Conservation (phyloP, 108 stramenopile genomes). For the Discostella pseudostelligera region DNA sequence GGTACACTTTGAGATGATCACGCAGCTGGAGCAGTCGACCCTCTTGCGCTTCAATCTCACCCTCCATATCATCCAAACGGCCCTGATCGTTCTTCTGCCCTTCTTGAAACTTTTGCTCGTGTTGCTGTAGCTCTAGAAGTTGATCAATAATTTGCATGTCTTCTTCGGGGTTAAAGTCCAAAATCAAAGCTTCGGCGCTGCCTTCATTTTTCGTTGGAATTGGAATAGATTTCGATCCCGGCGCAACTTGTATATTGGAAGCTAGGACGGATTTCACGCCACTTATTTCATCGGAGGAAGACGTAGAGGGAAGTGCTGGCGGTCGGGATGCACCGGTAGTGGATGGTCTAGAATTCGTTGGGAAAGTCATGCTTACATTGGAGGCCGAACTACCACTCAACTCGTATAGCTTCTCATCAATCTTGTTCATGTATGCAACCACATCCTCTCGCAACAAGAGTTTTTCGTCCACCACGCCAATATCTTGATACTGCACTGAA, state of each 20-base stretch:
- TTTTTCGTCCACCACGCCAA: slow-evolving; percentile 53
- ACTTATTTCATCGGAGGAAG: neutral
- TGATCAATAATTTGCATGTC: slow-evolving; percentile 85
- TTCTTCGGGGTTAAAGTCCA: slow-evolving; percentile 79
- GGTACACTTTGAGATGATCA: slow-evolving; percentile 78
- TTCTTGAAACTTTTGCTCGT: slow-evolving; percentile 67
- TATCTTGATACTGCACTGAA: slow-evolving; percentile 10
- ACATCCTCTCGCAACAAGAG: slow-evolving; percentile 65
- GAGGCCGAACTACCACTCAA: slow-evolving; percentile 17
- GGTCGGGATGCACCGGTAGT: slow-evolving; percentile 1
- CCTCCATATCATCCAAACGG: slow-evolving; percentile 65
- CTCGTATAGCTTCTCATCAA: slow-evolving; percentile 49
- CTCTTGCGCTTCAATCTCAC: slow-evolving; percentile 75
- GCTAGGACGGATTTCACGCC: neutral
- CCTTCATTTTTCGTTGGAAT: slow-evolving; percentile 20
- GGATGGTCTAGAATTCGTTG: slow-evolving; percentile 4
- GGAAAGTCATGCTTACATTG: slow-evolving; percentile 22
- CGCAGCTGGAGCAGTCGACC: slow-evolving; percentile 65
- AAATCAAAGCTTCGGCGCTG: slow-evolving; percentile 29
- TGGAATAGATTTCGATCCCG: neutral
- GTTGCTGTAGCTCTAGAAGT: slow-evolving; percentile 78
- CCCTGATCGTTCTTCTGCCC: slow-evolving; percentile 55
- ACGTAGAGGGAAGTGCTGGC: slow-evolving; percentile 2
- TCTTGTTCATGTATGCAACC: slow-evolving; percentile 50
- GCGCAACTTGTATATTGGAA: neutral